Percentiles rank a stretch among this genome's conserved stretches.
Conservation (phyloP, 306 rosid genomes). For the Castanea sativa region DNA sequence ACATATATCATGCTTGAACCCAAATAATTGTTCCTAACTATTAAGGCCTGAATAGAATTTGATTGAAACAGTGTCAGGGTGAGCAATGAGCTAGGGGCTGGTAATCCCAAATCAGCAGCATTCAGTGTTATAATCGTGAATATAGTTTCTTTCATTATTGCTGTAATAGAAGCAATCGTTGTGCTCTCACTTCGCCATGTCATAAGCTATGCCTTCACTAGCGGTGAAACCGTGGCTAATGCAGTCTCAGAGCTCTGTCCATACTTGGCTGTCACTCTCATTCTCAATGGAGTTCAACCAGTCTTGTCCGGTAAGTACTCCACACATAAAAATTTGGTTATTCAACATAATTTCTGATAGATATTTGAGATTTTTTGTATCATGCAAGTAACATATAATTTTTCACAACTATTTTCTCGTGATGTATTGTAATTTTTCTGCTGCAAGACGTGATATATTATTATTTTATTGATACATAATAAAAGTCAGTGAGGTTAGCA, state of each 20-base stretch:
- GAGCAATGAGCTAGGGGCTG: conserved; percentile 75
- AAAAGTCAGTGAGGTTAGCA: too few species aligned
- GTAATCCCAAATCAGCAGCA: conserved; percentile 63
- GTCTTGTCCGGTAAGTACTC: conserved; percentile 53
- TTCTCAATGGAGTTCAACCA: conserved; percentile 74
- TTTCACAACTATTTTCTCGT: too few species aligned
- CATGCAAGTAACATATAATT: too few species aligned
- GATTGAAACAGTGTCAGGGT: conserved; percentile 51
- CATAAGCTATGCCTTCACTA: conserved; percentile 63
- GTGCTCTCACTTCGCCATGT: conserved; percentile 54
- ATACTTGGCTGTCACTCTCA: conserved; percentile 44
- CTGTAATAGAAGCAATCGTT: conserved; percentile 39
- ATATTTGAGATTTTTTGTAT: too few species aligned
- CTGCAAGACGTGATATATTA: too few species aligned
- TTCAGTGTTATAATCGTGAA: conserved; percentile 51
- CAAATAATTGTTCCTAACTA: too few species aligned
- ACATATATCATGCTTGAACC: too few species aligned
- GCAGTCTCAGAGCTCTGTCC: conserved; percentile 69
- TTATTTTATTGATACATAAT: too few species aligned
- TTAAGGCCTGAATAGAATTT: background rate
- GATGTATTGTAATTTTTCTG: too few species aligned
- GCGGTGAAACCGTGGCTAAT: conserved; percentile 51
- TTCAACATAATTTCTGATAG: background rate
- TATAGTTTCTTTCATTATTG: conserved; percentile 30
- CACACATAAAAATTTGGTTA: background rate